Evolutionary conservation across 176 grass and related monocot genomes (phyloP), one percentile per base, ranked within the genome.

Genomic region (Guadua angustifolia): DNA sequence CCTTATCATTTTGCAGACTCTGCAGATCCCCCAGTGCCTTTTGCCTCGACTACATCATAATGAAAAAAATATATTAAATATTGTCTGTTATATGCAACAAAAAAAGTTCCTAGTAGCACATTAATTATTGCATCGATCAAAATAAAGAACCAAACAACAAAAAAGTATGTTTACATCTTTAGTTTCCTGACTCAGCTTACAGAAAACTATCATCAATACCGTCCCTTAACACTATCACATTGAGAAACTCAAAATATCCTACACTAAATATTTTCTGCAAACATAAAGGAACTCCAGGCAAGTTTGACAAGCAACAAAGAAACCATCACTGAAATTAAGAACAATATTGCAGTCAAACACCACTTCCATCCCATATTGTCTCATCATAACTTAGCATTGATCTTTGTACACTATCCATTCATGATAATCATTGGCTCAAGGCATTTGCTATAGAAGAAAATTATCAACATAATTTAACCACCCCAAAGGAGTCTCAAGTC

Each of bases 1-100:
- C 97, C 97, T 94, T 99, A 39, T 99, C 97, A 82, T 89, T 94
- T 60, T 99, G 97, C 75, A 99, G 84, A 79, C 87, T 87, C 78
- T 90, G 89, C 64, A 99, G 81, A 83, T 99, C 97, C 39, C 86
- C 80, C 73, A 99, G 82, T 47, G 97, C 97, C 62, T 99, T 99
- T 77, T 95, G 89, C 89, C 97, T 96, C 15, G 97, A 99, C 97
- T 99, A 90, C 56, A 75, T n/a, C 73, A 79, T 80, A 55, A 79
- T 69, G 6, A 53, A 79, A 36, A 68, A 26, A 77, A 55, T 4
- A 84, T n/a, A 33, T 55, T 81, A 49, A 80, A 82, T 70, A 38
- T 14, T n/a, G 32, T 39, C 33, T 56, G 18, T 39, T 75, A 81
- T 14, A 69, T 18, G 9, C 8, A 56, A 25, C 6, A 69, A 51